These are phyloP conservation scores for Suhomyces yuchorum DNA, from an alignment of 1,139 yeast species.

Conservation along the genomic window DNA sequence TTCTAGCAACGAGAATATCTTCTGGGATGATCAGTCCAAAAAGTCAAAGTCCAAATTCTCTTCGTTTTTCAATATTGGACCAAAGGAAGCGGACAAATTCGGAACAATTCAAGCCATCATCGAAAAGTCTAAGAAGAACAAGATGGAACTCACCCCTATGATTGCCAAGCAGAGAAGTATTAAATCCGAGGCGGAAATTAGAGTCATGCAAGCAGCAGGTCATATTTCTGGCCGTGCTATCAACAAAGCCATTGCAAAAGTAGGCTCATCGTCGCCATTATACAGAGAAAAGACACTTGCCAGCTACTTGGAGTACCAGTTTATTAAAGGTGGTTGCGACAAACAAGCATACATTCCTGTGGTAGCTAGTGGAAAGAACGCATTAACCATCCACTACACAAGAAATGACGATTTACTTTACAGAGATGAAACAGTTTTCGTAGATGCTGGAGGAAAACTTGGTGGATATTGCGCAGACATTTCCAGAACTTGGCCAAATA, in stretches of 20 bases:
- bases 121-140: conserved; percentile 30
- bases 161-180: conserved; percentile 63
- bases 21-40: conserved; percentile 44
- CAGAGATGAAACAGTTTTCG: conserved; percentile 79
- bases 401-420: conserved; percentile 79
- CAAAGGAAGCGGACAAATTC: conserved; percentile 8
- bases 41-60: conserved; percentile 15
- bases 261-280: conserved; percentile 48
- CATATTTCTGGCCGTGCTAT: conserved; percentile 80
- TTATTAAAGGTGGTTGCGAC: conserved; percentile 86
- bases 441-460: conserved; percentile 92
- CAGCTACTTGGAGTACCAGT: conserved; percentile 80
- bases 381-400: conserved; percentile 87
- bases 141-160: conserved; percentile 48
- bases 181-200: conserved; percentile 76
- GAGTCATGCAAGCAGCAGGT: conserved; percentile 79
- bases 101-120: conserved; percentile 26
- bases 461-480: conserved; percentile 98
- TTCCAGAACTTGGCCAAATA: conserved; percentile 94
- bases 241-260: conserved; percentile 74
- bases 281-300: conserved; percentile 75
- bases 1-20: conserved; percentile 50
- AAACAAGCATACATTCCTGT: conserved; percentile 92
- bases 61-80: conserved; percentile 15
- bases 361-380: conserved; percentile 89